These are phyloP conservation scores for Pisolithus albus DNA, from an alignment of 768 basidiomycete genomes.

Conservation along the genomic window DNA sequence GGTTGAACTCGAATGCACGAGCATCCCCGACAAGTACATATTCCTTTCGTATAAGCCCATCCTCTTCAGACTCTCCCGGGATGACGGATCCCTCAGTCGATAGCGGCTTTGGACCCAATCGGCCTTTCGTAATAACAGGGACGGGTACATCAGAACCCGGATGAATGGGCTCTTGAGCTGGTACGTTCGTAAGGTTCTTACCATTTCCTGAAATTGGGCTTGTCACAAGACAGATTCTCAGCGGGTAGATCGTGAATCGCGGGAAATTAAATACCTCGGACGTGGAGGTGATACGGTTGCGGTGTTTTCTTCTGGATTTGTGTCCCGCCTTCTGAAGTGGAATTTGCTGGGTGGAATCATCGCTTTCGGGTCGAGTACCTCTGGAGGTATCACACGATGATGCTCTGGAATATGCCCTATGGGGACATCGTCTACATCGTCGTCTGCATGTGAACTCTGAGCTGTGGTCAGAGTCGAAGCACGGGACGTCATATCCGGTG, in stretches of 20 bases:
- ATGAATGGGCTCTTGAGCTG: constrained; percentile 9
- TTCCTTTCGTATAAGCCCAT: constrained; percentile 72
- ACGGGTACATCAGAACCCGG: constrained; percentile 4
- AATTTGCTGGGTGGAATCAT: constrained; percentile 82
- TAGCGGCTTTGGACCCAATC: constrained; percentile 19
- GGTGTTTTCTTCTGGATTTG: constrained; percentile 9
- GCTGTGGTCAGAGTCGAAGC: constrained; percentile 5
- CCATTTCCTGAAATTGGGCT: constrained; percentile 14
- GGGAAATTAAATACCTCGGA: constrained; percentile 15
- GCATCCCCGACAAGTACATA: constrained; percentile 93
- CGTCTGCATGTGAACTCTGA: constrained; percentile 19
- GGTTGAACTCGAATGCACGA: constrained; percentile 86
- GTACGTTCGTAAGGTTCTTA: constrained; percentile 6
- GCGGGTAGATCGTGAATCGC: background rate
- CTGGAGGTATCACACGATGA: constrained; percentile 68
- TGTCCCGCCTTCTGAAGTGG: constrained; percentile 48
- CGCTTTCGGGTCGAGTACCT: constrained; percentile 71
- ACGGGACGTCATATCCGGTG: constrained; percentile 9
- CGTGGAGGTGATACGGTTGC: constrained; percentile 5
- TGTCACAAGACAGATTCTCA: background rate
- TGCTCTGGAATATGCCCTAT: constrained; percentile 56
- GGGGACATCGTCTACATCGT: constrained; percentile 26
- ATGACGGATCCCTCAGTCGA: constrained; percentile 61
- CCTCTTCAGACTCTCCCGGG: constrained; percentile 80
- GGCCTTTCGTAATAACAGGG: constrained; percentile 6